Percentiles rank a stretch among this genome's conserved stretches.
Evolutionary conservation across 2,329 filamentous ascomycete genomes (phyloP).

Genomic region (Venturia carpophila): DNA sequence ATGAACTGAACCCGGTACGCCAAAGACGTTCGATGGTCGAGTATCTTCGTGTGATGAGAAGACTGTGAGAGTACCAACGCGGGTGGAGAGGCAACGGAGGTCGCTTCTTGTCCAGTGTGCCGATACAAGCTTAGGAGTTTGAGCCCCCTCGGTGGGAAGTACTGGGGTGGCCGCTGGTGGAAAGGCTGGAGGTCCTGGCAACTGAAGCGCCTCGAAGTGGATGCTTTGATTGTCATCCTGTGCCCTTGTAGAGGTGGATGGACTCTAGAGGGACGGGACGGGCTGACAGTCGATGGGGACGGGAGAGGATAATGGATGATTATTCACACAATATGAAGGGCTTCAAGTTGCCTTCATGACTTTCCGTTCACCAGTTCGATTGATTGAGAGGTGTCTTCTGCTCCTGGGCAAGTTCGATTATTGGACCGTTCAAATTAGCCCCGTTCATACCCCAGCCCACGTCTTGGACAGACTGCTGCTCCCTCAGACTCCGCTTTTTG

Average conservation of each 20-base stretch:
- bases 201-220: neutral
- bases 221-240: neutral
- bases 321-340: neutral
- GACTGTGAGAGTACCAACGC: too few relatives aligned
- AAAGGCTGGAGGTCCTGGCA: neutral
- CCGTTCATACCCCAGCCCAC: neutral
- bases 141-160: neutral
- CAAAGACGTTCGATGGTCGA: neutral
- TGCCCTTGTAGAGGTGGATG: neutral
- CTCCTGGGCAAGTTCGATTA: neutral
- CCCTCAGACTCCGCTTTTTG: neutral
- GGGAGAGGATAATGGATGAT: neutral
- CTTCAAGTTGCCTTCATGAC: neutral
- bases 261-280: neutral
- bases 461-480: neutral
- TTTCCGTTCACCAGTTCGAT: neutral
- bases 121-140: neutral
- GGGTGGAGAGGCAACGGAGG: neutral
- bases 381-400: neutral
- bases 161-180: neutral
- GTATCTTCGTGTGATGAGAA: neutral
- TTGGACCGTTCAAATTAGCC: neutral
- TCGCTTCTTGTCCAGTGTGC: neutral
- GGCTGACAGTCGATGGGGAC: neutral
- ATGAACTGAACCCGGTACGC: neutral